Evolutionary conservation across 2,329 filamentous ascomycete genomes (phyloP).

Genomic region (Colletotrichum eleusines): DNA sequence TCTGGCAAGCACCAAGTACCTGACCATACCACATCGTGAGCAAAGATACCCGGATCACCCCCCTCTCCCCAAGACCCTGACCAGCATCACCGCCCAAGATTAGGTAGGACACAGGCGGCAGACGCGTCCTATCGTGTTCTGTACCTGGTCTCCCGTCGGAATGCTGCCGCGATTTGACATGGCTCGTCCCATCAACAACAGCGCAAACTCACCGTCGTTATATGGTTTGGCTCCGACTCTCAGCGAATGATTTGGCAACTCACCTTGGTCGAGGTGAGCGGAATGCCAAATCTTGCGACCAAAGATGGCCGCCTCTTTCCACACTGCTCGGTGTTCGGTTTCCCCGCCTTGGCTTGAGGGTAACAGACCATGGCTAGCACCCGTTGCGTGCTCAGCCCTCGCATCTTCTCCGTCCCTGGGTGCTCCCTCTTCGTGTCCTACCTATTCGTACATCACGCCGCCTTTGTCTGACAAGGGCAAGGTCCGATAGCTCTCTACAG

Average conservation of each 20-base stretch:
- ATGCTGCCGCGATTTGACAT: conserved; percentile 22
- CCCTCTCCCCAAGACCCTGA: background rate
- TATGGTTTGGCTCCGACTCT: background rate
- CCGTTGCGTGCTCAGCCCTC: conserved; percentile 9
- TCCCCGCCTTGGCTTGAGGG: background rate
- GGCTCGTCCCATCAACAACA: conserved; percentile 17
- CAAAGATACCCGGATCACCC: background rate
- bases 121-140: conserved; percentile 9
- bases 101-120: conserved; percentile 5
- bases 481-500: background rate
- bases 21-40: too few species aligned
- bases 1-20: background rate
- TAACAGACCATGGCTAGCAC: conserved; percentile 2
- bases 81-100: background rate
- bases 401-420: background rate
- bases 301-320: too few species aligned
- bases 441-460: background rate
- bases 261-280: background rate
- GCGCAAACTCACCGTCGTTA: background rate
- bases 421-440: background rate
- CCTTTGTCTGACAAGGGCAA: background rate
- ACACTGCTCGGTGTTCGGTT: background rate
- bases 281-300: background rate
- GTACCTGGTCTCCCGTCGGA: conserved; percentile 1
- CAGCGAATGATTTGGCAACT: background rate